These are phyloP conservation scores for Camelina neglecta DNA, from an alignment of 345 rosid species.

Conservation along the genomic window DNA sequence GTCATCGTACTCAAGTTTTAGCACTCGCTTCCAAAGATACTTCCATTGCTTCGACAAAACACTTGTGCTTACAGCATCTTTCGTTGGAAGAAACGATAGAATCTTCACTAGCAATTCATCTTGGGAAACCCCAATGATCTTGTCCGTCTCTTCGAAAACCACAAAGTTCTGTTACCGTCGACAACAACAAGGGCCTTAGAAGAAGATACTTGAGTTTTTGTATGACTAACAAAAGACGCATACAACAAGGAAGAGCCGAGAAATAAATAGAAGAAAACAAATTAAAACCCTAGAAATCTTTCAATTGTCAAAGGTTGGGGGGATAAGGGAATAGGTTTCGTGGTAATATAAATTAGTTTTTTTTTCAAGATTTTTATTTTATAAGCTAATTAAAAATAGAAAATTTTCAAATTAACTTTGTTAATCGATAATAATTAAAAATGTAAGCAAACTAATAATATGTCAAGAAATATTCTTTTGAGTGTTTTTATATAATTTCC, in stretches of 20 bases:
- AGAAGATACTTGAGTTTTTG: not conserved
- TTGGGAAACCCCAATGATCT: not conserved
- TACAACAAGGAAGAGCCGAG: not conserved
- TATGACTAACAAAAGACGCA: not conserved
- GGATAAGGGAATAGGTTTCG: not conserved
- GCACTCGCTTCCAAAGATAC: not conserved
- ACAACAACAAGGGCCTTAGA: not conserved
- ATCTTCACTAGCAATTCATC: conserved; percentile 6
- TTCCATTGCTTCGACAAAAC: conserved; percentile 9
- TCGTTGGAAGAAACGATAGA: not conserved
- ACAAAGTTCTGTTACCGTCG: not conserved
- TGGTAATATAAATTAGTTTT: too few relatives aligned
- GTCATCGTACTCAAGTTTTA: not conserved
- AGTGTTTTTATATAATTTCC: too few relatives aligned
- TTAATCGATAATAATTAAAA: too few relatives aligned
- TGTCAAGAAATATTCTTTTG: too few relatives aligned
- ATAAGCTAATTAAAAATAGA: not conserved
- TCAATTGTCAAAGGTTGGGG: not conserved
- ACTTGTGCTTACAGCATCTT: not conserved
- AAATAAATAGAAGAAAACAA: not conserved
- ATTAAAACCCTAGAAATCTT: not conserved
- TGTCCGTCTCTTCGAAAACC: not conserved
- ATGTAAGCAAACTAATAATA: too few relatives aligned
- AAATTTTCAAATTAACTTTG: too few relatives aligned
- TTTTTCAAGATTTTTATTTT: too few relatives aligned